Percentiles rank a stretch among this genome's conserved stretches.
Conservation (phyloP, 2,329 filamentous ascomycete genomes). For the Sodiomyces alkalinus region DNA sequence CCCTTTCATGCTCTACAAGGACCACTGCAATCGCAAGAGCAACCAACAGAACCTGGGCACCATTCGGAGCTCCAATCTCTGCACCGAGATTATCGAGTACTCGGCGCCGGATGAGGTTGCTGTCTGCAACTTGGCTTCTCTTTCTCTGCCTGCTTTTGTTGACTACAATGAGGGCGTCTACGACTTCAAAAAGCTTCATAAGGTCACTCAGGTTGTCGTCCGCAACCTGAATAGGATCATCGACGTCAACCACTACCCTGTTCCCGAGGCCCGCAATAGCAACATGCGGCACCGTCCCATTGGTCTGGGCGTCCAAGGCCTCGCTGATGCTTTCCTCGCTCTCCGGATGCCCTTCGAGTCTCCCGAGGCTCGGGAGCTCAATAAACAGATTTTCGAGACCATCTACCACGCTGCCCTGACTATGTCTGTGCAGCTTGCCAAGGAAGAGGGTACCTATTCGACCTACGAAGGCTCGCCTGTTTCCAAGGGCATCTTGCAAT, state of each 20-base stretch:
- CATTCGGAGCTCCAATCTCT: constrained; percentile 96
- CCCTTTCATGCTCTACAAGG: constrained; percentile 99
- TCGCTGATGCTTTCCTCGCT: constrained; percentile 95
- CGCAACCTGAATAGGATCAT: constrained; percentile 98
- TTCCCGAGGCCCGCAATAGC: constrained; percentile 81
- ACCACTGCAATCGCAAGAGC: constrained; percentile 95
- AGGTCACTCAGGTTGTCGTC: constrained; percentile 82
- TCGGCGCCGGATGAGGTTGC: constrained; percentile 94
- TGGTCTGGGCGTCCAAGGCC: constrained; percentile 91
- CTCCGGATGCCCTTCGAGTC: constrained; percentile 96
- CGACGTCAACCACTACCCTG: constrained; percentile 97
- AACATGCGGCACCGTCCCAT: constrained; percentile 96
- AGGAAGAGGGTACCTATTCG: constrained; percentile 69
- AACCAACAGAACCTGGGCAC: constrained; percentile 99
- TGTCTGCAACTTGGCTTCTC: constrained; percentile 92
- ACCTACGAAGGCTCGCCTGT: constrained; percentile 89
- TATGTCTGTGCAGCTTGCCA: constrained; percentile 73
- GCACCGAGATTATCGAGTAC: constrained; percentile 98
- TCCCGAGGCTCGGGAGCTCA: constrained; percentile 80
- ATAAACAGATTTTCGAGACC: constrained; percentile 98
- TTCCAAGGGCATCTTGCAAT: constrained; percentile 91
- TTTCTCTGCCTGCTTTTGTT: constrained; percentile 82
- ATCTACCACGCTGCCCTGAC: constrained; percentile 95
- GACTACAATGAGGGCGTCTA: constrained; percentile 74
- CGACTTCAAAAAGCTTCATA: constrained; percentile 93